Evolutionary conservation across 768 basidiomycete species (phyloP).

Genomic region (Auriscalpium orientale): DNA sequence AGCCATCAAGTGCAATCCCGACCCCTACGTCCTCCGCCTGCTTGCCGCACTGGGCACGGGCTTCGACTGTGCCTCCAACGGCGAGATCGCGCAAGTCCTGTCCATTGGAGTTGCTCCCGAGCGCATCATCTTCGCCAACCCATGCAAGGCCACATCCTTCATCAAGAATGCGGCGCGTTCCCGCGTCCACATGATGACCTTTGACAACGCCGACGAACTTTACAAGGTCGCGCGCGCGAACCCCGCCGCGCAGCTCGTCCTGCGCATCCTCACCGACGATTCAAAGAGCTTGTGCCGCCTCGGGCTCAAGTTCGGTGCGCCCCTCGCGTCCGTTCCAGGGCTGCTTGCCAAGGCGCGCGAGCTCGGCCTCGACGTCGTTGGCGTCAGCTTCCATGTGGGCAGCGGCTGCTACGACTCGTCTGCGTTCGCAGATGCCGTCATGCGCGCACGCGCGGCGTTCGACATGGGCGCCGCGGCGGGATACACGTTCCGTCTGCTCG

Average conservation of each 20-base stretch:
- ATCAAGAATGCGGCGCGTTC: constrained; percentile 74
- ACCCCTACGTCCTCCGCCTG: constrained; percentile 87
- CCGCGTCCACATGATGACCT: constrained; percentile 92
- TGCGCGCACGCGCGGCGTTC: constrained; percentile 75
- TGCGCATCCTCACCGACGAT: constrained; percentile 98
- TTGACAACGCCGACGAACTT: constrained; percentile 95
- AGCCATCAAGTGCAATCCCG: constrained; percentile 99
- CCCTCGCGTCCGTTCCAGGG: constrained; percentile 68
- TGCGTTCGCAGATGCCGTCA: constrained; percentile 85
- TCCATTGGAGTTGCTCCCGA: constrained; percentile 64
- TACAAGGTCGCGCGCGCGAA: constrained; percentile 83
- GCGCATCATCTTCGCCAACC: constrained; percentile 95
- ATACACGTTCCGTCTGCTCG: constrained; percentile 76
- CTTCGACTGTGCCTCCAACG: constrained; percentile 96
- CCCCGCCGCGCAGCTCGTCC: constrained; percentile 76
- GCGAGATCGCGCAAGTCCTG: constrained; percentile 82
- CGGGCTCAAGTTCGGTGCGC: constrained; percentile 94
- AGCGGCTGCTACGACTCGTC: constrained; percentile 92
- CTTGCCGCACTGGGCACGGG: constrained; percentile 86
- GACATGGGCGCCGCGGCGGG: constrained; percentile 80
- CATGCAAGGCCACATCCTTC: constrained; percentile 95
- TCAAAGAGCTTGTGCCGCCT: constrained; percentile 90
- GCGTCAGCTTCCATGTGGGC: constrained; percentile 97
- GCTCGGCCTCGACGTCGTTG: constrained; percentile 78
- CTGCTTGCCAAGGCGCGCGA: constrained; percentile 75